Base-by-base conservation (phyloP, 2,329 filamentous ascomycete species). In the Biscogniauxia sp. region DNA sequence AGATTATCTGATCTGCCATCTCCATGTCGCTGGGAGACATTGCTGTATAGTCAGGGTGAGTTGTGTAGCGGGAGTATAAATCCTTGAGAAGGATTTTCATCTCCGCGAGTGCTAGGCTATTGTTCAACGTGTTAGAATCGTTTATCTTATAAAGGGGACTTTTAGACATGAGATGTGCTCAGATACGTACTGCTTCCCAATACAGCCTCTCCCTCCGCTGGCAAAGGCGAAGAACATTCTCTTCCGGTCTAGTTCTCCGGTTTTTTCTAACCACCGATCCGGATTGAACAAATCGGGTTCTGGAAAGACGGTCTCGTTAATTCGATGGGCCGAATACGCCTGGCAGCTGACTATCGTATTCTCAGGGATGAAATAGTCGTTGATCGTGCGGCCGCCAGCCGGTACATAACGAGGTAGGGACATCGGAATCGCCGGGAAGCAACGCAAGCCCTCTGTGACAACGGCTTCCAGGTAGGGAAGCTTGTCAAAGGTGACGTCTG, bases 281-380 rank as follows among this genome's bases (percentile, higher is more conserved):
- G 93, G 93, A 55, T 88, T 81, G 71, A 93, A 97, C 5, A 74
- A 76, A 62, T 96, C 90, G 0, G 93, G 90, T 51, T 93, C 83
- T 0, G 89, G 87, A 72, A 96, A 98, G 1, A 92, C 88, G 59
- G 87, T 81, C 11, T 76, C 72, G 64, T 88, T 83, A 59, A 86
- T 77, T 20, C 82, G 80, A 64, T 88, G 84, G 37, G 87, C 78
- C 11, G 85, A 87, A 68, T 82, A 85, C 0, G 86, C 82, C 72
- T 88, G 86, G 63, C 81, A 82, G 69, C 85, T 87, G 55, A 87
- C 85, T 50, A 86, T 79, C 0, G 84, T 83, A 5, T 78, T 76
- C 49, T 73, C 78, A 0, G 86, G 85, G 17, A 88, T 61, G 58
- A 77, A 79, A 64, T 80, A 81, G 1, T 81, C 84, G 61, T 86